Conservation (phyloP, 352 stramenopile genomes). For the Globisporangium paddicum region DNA sequence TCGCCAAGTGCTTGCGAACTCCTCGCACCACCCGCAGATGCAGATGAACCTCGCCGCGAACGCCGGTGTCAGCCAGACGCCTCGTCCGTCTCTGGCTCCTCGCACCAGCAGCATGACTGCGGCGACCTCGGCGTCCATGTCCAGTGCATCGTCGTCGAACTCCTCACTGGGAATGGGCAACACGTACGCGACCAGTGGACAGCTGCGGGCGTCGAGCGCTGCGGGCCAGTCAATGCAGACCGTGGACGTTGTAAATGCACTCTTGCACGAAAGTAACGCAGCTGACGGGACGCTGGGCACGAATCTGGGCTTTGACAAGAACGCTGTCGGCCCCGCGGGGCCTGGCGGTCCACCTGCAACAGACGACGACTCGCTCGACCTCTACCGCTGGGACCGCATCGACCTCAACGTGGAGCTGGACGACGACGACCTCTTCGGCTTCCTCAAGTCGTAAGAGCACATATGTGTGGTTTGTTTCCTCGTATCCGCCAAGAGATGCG, state of each 20-base stretch:
- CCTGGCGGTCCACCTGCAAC: slow-evolving; percentile 3
- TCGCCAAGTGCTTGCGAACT: slow-evolving; percentile 10
- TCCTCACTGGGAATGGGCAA: slow-evolving; percentile 8
- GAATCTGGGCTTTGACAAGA: slow-evolving; percentile 15
- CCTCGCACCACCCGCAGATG: slow-evolving; percentile 14
- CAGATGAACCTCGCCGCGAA: slow-evolving; percentile 9
- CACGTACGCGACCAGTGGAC: background rate
- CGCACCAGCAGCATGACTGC: slow-evolving; percentile 5
- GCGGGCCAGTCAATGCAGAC: background rate
- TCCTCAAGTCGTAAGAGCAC: slow-evolving; percentile 65
- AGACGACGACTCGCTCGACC: slow-evolving; percentile 55
- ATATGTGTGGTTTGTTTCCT: slow-evolving; percentile 12
- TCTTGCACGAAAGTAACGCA: slow-evolving; percentile 4
- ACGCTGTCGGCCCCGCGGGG: background rate
- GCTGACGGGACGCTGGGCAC: background rate
- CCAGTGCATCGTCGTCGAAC: background rate
- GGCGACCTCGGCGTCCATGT: background rate
- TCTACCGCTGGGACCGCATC: slow-evolving; percentile 78
- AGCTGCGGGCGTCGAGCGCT: background rate
- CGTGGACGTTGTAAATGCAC: slow-evolving; percentile 5
- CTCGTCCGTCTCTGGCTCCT: slow-evolving; percentile 11
- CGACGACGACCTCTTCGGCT: slow-evolving; percentile 84
- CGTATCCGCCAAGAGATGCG: slow-evolving; percentile 7
- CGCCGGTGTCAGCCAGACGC: slow-evolving; percentile 7
- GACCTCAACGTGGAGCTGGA: slow-evolving; percentile 79